Evolutionary conservation across 441 rosid species (phyloP), one percentile per base, ranked within the genome.

Genomic region (Theobroma grandiflorum): DNA sequence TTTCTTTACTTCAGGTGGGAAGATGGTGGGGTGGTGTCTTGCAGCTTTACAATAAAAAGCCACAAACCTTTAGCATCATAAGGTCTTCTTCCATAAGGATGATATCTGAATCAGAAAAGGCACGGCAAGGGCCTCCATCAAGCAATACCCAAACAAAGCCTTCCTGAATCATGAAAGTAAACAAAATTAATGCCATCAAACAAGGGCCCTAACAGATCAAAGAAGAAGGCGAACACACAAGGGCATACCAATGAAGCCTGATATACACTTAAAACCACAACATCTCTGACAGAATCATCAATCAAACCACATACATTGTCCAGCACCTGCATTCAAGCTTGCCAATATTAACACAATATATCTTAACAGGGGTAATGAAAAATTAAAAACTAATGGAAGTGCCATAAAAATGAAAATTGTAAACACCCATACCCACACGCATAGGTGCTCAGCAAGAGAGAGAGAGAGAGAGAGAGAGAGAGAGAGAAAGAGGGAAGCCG

Each of bases 111-210:
- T 95, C 93, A 53, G 97, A 91, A 83, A 91, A 97, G 67, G 99
- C 97, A 71, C 97, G 96, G 64, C 95, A 90, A 75, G 99, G 97
- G 65, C 99, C 99, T 85, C 99, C 99, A 85, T 97, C 95, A 84
- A 97, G 91, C 88, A 95, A 82, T 75, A 95, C 90, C 93, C 99
- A 90, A 76, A 89, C 86, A 84, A 81, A 95, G 74, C 92, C 98
- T 81, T 93, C 98, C 98, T 94, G 79, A 81, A 85, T 33, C 40
- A 85, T 72, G 45, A 78, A 85, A 66, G 37, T 37, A 80, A 26
- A 72, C 69, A 69, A 66, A 59, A 75, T 43, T 18, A 67, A 74
- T 80, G 79, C 53, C 55, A 35, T 52, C 0, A 78, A 74, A 15
- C 73, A 76, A 65, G 55, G 74, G 20, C 38, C 20, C 59, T 20